Evolutionary conservation across 305 asterid genomes (phyloP), one percentile per base, ranked within the genome.

Genomic region (Rubia occidens): DNA sequence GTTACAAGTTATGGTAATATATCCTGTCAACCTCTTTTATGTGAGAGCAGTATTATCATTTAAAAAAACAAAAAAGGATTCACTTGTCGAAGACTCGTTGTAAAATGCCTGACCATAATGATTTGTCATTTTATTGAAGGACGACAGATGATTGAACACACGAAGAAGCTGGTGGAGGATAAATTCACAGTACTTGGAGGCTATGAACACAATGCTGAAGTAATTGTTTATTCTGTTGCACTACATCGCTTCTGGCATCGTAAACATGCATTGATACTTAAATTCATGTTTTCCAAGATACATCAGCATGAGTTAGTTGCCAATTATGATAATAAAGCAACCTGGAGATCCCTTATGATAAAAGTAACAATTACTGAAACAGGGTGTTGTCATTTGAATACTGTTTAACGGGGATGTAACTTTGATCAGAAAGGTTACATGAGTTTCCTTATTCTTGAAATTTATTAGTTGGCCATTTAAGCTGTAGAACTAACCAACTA

Each of bases 131-230:
- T 64, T 81, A 71, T 43, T 70, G 47, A 78, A 95, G 99, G 99
- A 73, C 96, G 99, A 44, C 95, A 95, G 81, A 91, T 95, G 99
- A 95, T 95, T 82, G 99, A 95, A 79, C 96, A 89, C 84, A 89
- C 99, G 63, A 91, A 91, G 78, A 91, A 88, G 76, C 87, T 91
- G 26, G 99, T 91, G 82, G 99, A 95, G 81, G 98, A 88, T 73
- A 95, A 88, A 76, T 95, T 95, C 82, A 85, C 88, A 20, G 76
- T 81, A 79, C 82, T 84, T 73, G 89, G 87, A 78, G 96, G 96
- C 82, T 95, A 89, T 79, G 89, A 88, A 75, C 91, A 95, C 83
- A 88, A 75, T 71, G 98, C 97, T 68, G 96, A 95, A 95, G 99
- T 95, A 55, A 11, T 65, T 68, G 45, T 26, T 53, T 44, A 37